Base-by-base conservation (phyloP, 1,284 basidiomycete genomes). In the Microbotryum violaceum region DNA sequence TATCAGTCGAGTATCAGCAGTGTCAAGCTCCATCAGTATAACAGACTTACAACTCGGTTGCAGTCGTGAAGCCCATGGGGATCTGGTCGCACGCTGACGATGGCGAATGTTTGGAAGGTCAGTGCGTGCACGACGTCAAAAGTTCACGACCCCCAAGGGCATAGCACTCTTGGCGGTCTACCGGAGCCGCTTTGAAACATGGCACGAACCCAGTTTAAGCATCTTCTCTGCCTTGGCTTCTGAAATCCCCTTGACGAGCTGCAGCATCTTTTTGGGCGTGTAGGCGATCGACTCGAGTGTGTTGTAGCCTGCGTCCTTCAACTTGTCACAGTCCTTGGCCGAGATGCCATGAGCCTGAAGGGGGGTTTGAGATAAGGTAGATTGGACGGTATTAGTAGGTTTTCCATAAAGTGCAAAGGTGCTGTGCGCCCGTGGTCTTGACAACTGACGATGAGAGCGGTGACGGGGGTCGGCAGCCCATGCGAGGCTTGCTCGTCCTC, bases 181-280 rank as follows among this genome's bases (percentile, higher is more conserved):
- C 42, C n/a, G 42, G n/a, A 20, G 21, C 16, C 12, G 23, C 25
- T n/a, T 18, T 16, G 23, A 25, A 49, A n/a, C 16, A 27, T 18
- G 23, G 16, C n/a, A 75, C 83, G 66, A 64, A 90, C 93, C 91
- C 80, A 96, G 91, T 14, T 82, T 79, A 27, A 98, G 76, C 61
- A 98, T 94, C 80, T 94, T 97, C 76, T 99, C 96, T 3, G 94
- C 96, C 75, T 98, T 99, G 70, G 88, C 84, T 72, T 98, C 96
- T 37, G 91, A 96, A 65, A 99, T 97, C 21, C 96, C 96, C 77
- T 97, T 98, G 74, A 98, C 93, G 6, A 84, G 83, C 64, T 91
- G 83, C 44, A 98, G 79, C 51, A 82, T 81, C 79, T 98, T 98
- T 82, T 97, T 97, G 9, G 96, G 91, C 1, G 94, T 97, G 75